Evolutionary conservation across 2,329 filamentous ascomycete species (phyloP), one percentile per base, ranked within the genome.

Genomic region (Epichloe brachyelytri): DNA sequence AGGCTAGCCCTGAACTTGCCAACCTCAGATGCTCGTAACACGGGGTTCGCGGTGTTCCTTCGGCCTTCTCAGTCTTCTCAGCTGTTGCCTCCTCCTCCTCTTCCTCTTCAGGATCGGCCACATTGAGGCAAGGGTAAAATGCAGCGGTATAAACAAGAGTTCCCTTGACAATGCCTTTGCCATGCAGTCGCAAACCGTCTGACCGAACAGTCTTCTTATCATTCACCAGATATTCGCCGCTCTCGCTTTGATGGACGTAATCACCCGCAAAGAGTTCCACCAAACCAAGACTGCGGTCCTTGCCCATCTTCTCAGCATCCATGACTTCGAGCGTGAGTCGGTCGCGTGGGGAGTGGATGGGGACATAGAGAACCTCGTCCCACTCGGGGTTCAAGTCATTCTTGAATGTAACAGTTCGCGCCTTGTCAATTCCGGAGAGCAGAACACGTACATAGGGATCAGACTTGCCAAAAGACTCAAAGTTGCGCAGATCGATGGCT

Each of bases 321-420:
- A 98, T 95, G 57, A 97, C 89, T 66, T 98, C 93, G 17, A 98
- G 71, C 1, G 83, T 82, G 33, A 98, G 73, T 62, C 86, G 88
- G 65, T 98, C 93, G 34, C 88, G 84, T 14, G 78, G 61, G 6
- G 84, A 89, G 65, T 96, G 91, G 52, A 98, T 79, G 1, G 94
- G 91, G 1, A 98, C 78, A 63, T 98, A 98, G 20, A 96, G 78
- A 22, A 98, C 83, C 68, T 98, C 93, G 61, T 98, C 89, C 83
- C 87, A 98, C 49, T 93, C 86, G 2, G 93, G 93, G 64, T 95
- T 88, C 52, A 98, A 80, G 55, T 96, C 94, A 69, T 95, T 98
- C 64, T 88, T 83, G 74, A 93, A 95, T 0, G 91, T 97, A 48
- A 98, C 93, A 2, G 93, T 97, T 52, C 90, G 82, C 10, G 80